Base-by-base conservation (phyloP, 192 early-diverging fungal species). In the Backusella tuberculispora region DNA sequence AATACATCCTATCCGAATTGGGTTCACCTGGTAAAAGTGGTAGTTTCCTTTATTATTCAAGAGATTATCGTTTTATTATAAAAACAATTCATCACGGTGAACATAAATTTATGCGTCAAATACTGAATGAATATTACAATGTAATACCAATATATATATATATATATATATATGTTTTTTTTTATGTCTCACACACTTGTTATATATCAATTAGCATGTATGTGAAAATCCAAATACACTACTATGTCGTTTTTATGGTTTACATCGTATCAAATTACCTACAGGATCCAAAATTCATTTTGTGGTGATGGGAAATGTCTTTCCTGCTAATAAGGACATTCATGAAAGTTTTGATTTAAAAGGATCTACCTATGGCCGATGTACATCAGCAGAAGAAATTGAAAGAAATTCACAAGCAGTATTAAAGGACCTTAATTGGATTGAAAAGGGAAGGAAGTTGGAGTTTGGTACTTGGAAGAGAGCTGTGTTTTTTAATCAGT, bases 271-370 rank as follows among this genome's bases (percentile, higher is more conserved):
- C 72, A 98, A 98, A 85, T 84, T 97, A 47, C 95, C 95, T 34
- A 93, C 93, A 45, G 92, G 93, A 70, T 85, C 88, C 46, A 97
- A 98, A 83, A 94, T 98, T 66, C 97, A 98, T 83, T 98, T 98
- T 85, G 95, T 99, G 6, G 95, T 98, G 24, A 99, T 99, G 97
- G 95, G 93, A 72, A 99, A 99, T 78, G 94, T 99, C 6, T 96
- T 98, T 78, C 97, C 98, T 15, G 90, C 97, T 6, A 96, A 97
- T 87, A 91, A 95, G 82, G 98, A 99, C 84, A 97, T 99, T 43
- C 97, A 99, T 77, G 95, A 95, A 76, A 93, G 89, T 42, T 99
- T 94, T 75, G 97, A 99, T 80, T 85, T 99, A 66, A 99, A 99
- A 83, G 93, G 97, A 7, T 98, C 97, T 3, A 92, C 91, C 15